phyloP scores from a whole-genome alignment of 192 early-diverging fungal genomes.

The Bifiguratus adelaidae region DNA sequence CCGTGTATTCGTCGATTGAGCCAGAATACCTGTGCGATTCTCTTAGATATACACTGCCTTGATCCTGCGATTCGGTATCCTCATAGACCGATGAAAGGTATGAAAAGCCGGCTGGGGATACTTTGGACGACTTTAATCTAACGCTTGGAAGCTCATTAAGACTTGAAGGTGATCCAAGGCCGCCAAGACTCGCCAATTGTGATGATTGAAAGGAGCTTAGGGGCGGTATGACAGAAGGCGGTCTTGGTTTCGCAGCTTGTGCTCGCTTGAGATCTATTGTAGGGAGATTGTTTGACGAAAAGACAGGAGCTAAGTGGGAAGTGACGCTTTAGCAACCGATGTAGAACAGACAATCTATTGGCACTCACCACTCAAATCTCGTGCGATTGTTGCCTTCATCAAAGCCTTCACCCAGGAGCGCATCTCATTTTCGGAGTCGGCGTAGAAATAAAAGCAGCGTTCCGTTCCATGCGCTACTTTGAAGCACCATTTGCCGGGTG shows the following conservation, averaged over 20 bases:
- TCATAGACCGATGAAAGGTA: no score
- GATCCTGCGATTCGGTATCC: no score
- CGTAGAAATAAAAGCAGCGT: slow-evolving; percentile 47
- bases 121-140: no score
- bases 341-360: neutral
- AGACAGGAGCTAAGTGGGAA: slow-evolving; percentile 28
- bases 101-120: no score
- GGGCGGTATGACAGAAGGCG: slow-evolving; percentile 38
- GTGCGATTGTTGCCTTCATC: slow-evolving; percentile 53
- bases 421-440: slow-evolving; percentile 37
- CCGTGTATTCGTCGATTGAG: neutral
- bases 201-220: no score
- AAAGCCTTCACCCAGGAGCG: slow-evolving; percentile 44
- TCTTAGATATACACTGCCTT: slow-evolving; percentile 11
- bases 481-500: slow-evolving; percentile 49
- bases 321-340: neutral
- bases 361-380: slow-evolving; percentile 28
- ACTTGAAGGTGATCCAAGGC: no score
- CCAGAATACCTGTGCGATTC: slow-evolving; percentile 11
- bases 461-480: slow-evolving; percentile 45
- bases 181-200: no score
- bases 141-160: no score
- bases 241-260: slow-evolving; percentile 39
- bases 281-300: slow-evolving; percentile 45
- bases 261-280: slow-evolving; percentile 45